Evolutionary conservation across 441 rosid species (phyloP).

Genomic region (Pelargonium fulgidum): DNA sequence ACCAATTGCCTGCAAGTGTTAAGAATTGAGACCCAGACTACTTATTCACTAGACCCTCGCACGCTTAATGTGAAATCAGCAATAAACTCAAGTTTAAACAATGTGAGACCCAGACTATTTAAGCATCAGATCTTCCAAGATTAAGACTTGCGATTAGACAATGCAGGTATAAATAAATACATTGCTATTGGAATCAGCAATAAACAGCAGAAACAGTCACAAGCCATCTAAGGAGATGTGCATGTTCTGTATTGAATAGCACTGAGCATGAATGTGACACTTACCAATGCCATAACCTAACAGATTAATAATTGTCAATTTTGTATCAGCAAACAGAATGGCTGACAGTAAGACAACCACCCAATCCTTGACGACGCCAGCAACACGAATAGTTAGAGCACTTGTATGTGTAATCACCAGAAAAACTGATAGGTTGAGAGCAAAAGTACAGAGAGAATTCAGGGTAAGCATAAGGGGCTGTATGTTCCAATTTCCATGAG

Average conservation of each 20-base stretch:
- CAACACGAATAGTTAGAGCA: slow-evolving; percentile 68
- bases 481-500: slow-evolving; percentile 60
- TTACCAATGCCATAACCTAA: slow-evolving; percentile 47
- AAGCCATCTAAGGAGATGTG: background rate
- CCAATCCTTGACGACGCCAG: slow-evolving; percentile 33
- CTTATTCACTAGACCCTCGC: no score
- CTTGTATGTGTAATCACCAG: slow-evolving; percentile 89
- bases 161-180: background rate
- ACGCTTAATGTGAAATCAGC: no score
- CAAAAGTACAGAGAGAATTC: slow-evolving; percentile 85
- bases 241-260: background rate
- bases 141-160: background rate
- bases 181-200: no score
- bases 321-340: slow-evolving; percentile 14
- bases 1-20: no score
- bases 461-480: slow-evolving; percentile 59
- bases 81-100: no score
- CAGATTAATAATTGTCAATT: slow-evolving; percentile 9
- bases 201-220: background rate
- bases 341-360: slow-evolving; percentile 16
- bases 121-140: background rate
- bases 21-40: no score
- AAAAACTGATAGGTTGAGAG: slow-evolving; percentile 93
- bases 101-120: background rate
- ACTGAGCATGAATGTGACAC: slow-evolving; percentile 15